These are phyloP conservation scores for Lactifluus piperatus DNA, from an alignment of 768 basidiomycete species.

Conservation along the genomic window DNA sequence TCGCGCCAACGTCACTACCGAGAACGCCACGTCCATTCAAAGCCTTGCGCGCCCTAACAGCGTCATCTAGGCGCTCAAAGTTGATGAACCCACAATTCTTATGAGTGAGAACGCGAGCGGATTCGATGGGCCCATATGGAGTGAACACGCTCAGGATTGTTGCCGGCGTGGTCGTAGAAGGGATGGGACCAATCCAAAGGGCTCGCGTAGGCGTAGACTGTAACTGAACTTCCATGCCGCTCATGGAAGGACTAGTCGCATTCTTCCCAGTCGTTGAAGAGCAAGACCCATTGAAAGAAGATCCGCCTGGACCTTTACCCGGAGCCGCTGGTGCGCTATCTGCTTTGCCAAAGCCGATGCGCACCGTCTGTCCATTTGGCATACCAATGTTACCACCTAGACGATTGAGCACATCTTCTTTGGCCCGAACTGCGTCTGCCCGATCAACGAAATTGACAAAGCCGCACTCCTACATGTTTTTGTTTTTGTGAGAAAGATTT, in stretches of 20 bases:
- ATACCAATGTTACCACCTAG: conserved; percentile 91
- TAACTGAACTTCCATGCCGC: conserved; percentile 73
- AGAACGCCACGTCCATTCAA: conserved; percentile 94
- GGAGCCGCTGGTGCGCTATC: conserved; percentile 92
- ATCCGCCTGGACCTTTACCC: conserved; percentile 59
- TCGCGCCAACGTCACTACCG: conserved; percentile 92
- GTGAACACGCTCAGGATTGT: conserved; percentile 95
- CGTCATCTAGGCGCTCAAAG: conserved; percentile 95
- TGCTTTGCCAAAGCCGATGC: conserved; percentile 97
- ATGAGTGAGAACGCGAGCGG: conserved; percentile 90
- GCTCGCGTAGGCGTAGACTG: conserved; percentile 92
- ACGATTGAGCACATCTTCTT: conserved; percentile 94
- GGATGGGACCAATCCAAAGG: conserved; percentile 97
- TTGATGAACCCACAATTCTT: conserved; percentile 98
- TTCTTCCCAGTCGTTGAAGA: conserved; percentile 42
- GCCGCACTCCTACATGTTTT: conserved; percentile 75
- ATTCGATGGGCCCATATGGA: conserved; percentile 96
- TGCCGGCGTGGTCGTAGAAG: conserved; percentile 88
- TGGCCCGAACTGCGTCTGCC: conserved; percentile 91
- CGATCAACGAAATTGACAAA: conserved; percentile 99
- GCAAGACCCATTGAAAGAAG: conserved; percentile 56
- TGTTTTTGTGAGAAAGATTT: neutral
- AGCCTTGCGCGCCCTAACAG: conserved; percentile 90
- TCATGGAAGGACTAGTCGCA: conserved; percentile 44
- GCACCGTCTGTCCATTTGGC: conserved; percentile 91